Evolutionary conservation across 2,329 filamentous ascomycete species (phyloP), one percentile per base, ranked within the genome.

Genomic region (Colletotrichum sublineola): DNA sequence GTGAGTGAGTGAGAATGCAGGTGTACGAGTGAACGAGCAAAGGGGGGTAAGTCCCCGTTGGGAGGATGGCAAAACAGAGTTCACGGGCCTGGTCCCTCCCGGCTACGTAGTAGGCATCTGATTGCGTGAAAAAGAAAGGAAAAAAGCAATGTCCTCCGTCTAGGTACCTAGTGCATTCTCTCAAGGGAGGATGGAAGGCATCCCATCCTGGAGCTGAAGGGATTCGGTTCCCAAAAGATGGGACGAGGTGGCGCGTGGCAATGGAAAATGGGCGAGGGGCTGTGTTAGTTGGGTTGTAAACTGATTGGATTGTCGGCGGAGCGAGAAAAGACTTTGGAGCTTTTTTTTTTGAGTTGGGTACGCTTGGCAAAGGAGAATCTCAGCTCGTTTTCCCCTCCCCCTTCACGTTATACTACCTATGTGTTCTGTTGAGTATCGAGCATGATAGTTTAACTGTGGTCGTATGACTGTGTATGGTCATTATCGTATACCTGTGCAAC

Each of bases 141-240:
- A 36, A 36, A 8, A 36, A 36, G 8, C 5, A 9, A 50, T 29
- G 36, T 18, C 38, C 33, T 3, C 40, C 15, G 38, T 15, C 38
- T 40, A 40, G 38, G 38, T 14, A 48, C 24, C 29, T 44, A 14
- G 57, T 33, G 11, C 31, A 6, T 12, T 20, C 29, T 7, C 18
- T 44, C 60, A 53, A 52, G 61, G 61, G 61, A 63, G 46, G 33
- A 42, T 15, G n/a, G 61, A 63, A 42, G 44, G 31, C 33, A 29
- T 38, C 14, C 20, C n/a, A 63, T 53, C 46, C 61, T 63, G 46
- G 61, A 29, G 61, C 61, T 52, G 61, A 52, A 53, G 46, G 61
- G 40, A 24, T 62, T 62, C 38, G 58, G 42, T 5, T 9, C 20
- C 44, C 44, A 48, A 12, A 15, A 15, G 20, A 62, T 12, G 46